A percentile compares a stretch with the other conserved stretches of the same genome.
These are phyloP conservation scores for Carex littledalei DNA, from an alignment of 176 grass and related monocot genomes.

Conservation along the genomic window DNA sequence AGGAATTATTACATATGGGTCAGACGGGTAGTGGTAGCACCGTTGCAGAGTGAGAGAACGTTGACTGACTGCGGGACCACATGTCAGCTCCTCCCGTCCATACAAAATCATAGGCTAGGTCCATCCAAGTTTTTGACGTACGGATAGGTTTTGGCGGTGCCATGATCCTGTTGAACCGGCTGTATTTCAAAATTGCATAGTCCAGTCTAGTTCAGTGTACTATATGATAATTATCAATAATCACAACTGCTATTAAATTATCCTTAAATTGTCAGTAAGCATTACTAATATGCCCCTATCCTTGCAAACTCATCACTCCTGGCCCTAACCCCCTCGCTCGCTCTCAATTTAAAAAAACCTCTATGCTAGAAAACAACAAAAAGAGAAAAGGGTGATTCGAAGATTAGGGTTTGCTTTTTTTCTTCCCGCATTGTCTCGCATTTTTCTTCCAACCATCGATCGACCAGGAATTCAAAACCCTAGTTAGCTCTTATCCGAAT, in stretches of 20 bases:
- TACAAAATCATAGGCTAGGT: too few species aligned
- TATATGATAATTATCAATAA: not conserved
- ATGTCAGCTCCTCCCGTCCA: too few species aligned
- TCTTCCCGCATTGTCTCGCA: constrained; percentile 10
- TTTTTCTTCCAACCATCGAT: not conserved
- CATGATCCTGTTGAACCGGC: not conserved
- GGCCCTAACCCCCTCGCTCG: not conserved
- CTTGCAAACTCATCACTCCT: not conserved
- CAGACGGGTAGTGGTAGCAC: too few species aligned
- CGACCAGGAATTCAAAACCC: not conserved
- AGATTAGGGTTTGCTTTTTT: constrained; percentile 64
- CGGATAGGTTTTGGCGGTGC: too few species aligned
- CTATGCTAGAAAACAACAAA: constrained; percentile 22
- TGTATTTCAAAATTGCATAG: not conserved
- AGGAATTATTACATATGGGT: too few species aligned
- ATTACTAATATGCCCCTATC: constrained; percentile 4
- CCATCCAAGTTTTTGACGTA: too few species aligned
- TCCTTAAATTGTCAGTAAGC: not conserved
- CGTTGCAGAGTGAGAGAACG: too few species aligned
- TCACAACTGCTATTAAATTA: constrained; percentile 9
- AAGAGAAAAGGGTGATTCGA: constrained; percentile 7
- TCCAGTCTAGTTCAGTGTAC: not conserved
- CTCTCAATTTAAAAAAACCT: constrained; percentile 18
- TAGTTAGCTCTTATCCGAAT: not conserved
- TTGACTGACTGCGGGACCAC: too few species aligned